A percentile compares a stretch with the other conserved stretches of the same genome.
These are phyloP conservation scores for Hanseniaspora uvarum DNA, from an alignment of 1,139 yeast genomes.

Conservation along the genomic window DNA sequence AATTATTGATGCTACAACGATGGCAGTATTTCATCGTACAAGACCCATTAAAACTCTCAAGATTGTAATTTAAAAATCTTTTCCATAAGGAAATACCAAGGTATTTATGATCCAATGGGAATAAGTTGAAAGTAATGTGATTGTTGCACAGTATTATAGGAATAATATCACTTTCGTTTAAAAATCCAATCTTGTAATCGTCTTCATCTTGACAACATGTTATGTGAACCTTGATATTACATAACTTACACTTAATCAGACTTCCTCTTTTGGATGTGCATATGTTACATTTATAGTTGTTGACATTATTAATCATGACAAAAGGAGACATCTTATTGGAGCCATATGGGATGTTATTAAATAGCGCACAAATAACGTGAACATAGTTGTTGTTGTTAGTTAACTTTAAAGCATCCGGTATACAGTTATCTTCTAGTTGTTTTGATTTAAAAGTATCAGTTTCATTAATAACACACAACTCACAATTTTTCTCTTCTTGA, in stretches of 20 bases:
- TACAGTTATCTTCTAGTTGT: conserved; percentile 35
- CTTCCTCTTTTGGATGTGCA: conserved; percentile 39
- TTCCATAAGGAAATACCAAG: neutral
- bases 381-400: conserved; percentile 64
- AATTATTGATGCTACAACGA: conserved; percentile 19
- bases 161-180: conserved; percentile 6
- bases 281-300: conserved; percentile 33
- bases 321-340: conserved; percentile 39
- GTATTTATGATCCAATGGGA: conserved; percentile 16
- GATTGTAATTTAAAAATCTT: conserved; percentile 18
- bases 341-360: conserved; percentile 38
- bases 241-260: conserved; percentile 36
- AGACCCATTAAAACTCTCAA: neutral
- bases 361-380: conserved; percentile 66
- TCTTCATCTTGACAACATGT: conserved; percentile 56
- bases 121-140: conserved; percentile 18
- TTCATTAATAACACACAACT: conserved; percentile 52
- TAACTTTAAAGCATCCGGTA: conserved; percentile 64
- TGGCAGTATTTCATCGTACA: conserved; percentile 16
- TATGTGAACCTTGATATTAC: conserved; percentile 42
- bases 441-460: conserved; percentile 40
- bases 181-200: conserved; percentile 38
- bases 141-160: conserved; percentile 23
- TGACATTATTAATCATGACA: conserved; percentile 24
- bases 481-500: conserved; percentile 54